Conservation (phyloP, 2,329 filamentous ascomycete species). For the Calonectria naviculata region DNA sequence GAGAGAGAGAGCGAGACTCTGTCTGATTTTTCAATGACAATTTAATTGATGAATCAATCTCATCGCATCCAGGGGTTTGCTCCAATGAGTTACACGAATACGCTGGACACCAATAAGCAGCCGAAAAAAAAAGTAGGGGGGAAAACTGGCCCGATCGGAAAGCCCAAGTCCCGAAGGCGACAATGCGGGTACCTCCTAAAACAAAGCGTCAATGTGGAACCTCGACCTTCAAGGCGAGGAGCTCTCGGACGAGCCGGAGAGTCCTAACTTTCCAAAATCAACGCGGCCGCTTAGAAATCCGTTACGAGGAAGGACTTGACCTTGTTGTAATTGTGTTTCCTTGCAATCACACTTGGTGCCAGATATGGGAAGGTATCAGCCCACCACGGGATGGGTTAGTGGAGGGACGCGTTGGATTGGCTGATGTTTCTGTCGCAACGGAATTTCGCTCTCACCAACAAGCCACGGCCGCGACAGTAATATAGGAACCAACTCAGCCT, state of each 20-base stretch:
- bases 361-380: background rate
- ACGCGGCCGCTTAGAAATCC: background rate
- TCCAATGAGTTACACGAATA: background rate
- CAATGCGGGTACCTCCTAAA: constrained; percentile 2
- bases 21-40: background rate
- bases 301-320: background rate
- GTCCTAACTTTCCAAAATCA: background rate
- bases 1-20: background rate
- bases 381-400: background rate
- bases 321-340: background rate
- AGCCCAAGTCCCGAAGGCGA: constrained; percentile 9
- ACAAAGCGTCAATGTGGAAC: constrained; percentile 13
- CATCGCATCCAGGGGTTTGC: constrained; percentile 4
- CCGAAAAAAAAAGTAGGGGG: background rate
- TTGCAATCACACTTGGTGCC: background rate
- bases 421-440: constrained; percentile 7
- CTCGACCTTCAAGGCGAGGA: background rate
- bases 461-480: background rate
- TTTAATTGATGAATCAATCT: background rate
- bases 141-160: constrained; percentile 21
- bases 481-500: background rate
- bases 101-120: background rate
- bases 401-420: constrained; percentile 6
- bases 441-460: constrained; percentile 4
- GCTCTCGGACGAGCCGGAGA: constrained; percentile 15